Percentiles rank a stretch among this genome's conserved stretches.
phyloP scores from a whole-genome alignment of 805 yeast genomes.

The Pichia manshurica region DNA sequence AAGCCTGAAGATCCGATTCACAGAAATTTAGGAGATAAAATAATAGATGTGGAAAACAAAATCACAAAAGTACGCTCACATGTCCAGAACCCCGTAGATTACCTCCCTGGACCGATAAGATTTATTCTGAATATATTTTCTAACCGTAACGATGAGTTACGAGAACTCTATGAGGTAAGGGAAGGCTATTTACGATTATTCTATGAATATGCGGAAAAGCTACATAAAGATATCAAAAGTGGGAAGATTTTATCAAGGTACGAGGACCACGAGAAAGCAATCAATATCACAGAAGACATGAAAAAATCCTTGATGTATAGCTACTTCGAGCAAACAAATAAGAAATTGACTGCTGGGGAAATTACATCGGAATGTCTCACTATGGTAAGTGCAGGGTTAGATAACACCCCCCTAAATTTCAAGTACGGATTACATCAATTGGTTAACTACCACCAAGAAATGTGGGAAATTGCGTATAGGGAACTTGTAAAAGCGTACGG shows the following conservation, averaged over 20 bases:
- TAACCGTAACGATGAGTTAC: slow-evolving; percentile 15
- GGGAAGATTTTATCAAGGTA: not conserved
- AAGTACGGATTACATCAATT: slow-evolving; percentile 58
- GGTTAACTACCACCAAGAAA: slow-evolving; percentile 30
- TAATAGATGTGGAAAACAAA: slow-evolving; percentile 48
- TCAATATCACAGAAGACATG: slow-evolving; percentile 5
- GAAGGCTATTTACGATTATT: slow-evolving; percentile 43
- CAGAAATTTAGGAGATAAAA: slow-evolving; percentile 40
- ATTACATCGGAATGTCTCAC: slow-evolving; percentile 57
- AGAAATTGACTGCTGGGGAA: slow-evolving; percentile 11
- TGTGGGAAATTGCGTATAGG: slow-evolving; percentile 41
- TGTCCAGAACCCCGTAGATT: slow-evolving; percentile 49
- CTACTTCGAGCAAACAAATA: slow-evolving; percentile 19
- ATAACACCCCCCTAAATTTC: slow-evolving; percentile 61
- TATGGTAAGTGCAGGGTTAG: slow-evolving; percentile 76
- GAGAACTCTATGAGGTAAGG: slow-evolving; percentile 37
- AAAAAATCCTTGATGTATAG: slow-evolving; percentile 24
- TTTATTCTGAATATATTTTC: slow-evolving; percentile 16
- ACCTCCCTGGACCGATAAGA: slow-evolving; percentile 40
- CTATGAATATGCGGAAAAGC: slow-evolving; percentile 22
- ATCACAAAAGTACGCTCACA: slow-evolving; percentile 56
- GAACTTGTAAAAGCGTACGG: slow-evolving; percentile 36
- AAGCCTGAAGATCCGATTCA: slow-evolving; percentile 40
- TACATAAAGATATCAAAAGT: not conserved
- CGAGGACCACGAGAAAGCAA: not conserved